These are phyloP conservation scores for Colletotrichum sp. DNA, from an alignment of 2,329 filamentous ascomycete species.

Conservation along the genomic window DNA sequence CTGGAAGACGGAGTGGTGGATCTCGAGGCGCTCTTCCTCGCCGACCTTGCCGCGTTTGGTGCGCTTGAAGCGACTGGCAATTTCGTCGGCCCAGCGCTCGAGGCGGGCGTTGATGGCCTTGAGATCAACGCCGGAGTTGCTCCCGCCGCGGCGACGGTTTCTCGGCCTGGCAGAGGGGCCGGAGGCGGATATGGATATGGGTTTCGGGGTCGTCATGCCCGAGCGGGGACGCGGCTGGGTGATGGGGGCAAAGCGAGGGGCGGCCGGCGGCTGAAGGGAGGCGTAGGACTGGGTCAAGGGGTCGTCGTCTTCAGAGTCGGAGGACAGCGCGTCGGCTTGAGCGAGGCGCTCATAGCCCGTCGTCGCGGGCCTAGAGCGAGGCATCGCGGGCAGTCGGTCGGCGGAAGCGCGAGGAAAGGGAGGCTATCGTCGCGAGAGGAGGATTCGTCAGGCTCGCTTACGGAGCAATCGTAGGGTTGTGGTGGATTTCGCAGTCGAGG, in stretches of 20 bases:
- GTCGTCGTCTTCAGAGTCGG: slow-evolving; percentile 72
- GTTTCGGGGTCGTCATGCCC: slow-evolving; percentile 62
- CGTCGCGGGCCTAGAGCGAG: slow-evolving; percentile 65
- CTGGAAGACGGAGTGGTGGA: slow-evolving; percentile 97
- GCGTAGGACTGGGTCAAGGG: slow-evolving; percentile 58
- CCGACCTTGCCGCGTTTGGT: slow-evolving; percentile 73
- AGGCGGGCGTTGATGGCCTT: slow-evolving; percentile 97
- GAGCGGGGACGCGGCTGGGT: slow-evolving; percentile 65
- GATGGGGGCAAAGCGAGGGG: slow-evolving; percentile 69
- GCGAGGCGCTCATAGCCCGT: slow-evolving; percentile 87
- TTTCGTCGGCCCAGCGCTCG: slow-evolving; percentile 97
- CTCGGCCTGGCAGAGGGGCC: slow-evolving; percentile 38
- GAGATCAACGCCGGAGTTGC: slow-evolving; percentile 92
- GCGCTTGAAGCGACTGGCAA: slow-evolving; percentile 95
- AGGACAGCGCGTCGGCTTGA: slow-evolving; percentile 78
- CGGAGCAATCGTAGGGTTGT: not conserved
- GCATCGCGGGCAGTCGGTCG: slow-evolving; percentile 53
- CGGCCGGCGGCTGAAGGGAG: slow-evolving; percentile 62
- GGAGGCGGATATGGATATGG: slow-evolving; percentile 34
- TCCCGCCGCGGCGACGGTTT: slow-evolving; percentile 55
- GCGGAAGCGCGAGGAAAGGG: not conserved
- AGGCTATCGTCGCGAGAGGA: not conserved
- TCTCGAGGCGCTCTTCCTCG: slow-evolving; percentile 89
- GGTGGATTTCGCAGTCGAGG: not conserved
- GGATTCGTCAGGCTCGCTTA: not conserved